These are phyloP conservation scores for Kluyveromyces aestuarii DNA, from an alignment of 805 yeast genomes.

Conservation along the genomic window DNA sequence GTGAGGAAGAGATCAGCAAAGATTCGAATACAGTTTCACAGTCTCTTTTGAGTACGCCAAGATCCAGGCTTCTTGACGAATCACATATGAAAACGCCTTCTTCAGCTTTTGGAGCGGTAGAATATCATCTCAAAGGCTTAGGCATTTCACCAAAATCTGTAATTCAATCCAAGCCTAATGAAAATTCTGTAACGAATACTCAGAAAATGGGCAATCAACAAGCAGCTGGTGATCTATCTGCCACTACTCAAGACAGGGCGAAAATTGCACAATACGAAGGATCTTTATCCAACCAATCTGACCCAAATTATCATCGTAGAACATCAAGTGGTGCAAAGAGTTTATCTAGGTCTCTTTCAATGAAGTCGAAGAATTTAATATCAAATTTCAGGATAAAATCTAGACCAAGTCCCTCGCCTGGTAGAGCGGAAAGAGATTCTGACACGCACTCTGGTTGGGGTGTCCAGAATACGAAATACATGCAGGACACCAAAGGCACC, in stretches of 20 bases:
- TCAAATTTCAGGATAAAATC: conserved; percentile 16
- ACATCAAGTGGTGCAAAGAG: conserved; percentile 10
- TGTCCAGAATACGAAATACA: conserved; percentile 6
- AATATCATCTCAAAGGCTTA: neutral
- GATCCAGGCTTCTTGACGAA: neutral
- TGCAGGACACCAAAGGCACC: neutral
- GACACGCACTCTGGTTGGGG: conserved; percentile 31
- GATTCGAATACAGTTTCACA: neutral
- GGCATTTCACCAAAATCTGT: neutral
- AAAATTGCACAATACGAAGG: neutral
- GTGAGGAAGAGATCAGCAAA: neutral
- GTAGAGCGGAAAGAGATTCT: conserved; percentile 4
- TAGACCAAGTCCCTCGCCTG: conserved; percentile 2
- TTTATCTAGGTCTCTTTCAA: conserved; percentile 27
- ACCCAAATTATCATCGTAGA: conserved; percentile 7
- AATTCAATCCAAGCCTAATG: neutral
- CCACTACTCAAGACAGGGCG: neutral
- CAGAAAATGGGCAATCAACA: neutral
- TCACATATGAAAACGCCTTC: neutral
- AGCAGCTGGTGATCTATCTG: neutral
- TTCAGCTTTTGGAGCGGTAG: neutral
- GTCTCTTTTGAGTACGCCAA: neutral
- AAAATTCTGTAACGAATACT: neutral
- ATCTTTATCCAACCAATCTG: neutral
- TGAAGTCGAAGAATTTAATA: conserved; percentile 24